Evolutionary conservation across 192 early-diverging fungal genomes (phyloP).

Genomic region (Globomyces pollinis-pini): DNA sequence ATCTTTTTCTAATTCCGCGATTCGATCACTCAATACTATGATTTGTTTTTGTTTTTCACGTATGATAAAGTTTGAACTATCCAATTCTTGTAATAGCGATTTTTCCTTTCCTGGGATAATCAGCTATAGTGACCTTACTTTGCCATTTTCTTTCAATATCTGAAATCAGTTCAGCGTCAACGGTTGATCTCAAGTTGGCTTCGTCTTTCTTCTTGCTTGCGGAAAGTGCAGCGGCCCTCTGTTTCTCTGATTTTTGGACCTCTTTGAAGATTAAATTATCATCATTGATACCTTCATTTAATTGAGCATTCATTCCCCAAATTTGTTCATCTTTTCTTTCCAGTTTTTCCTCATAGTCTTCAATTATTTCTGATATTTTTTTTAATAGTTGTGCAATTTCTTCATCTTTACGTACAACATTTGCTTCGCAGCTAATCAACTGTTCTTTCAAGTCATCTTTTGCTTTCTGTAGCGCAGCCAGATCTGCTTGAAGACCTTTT

Average conservation of each 20-base stretch:
- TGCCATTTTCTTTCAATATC: conserved; percentile 52
- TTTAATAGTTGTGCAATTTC: conserved; percentile 46
- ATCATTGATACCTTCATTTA: too few species aligned
- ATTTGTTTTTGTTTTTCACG: conserved; percentile 21
- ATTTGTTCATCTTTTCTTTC: conserved; percentile 53
- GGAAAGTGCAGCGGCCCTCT: conserved; percentile 11
- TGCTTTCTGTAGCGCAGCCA: conserved; percentile 29
- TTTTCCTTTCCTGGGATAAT: conserved; percentile 35
- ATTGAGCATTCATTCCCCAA: conserved; percentile 49
- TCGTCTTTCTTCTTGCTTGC: conserved; percentile 14
- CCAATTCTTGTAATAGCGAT: conserved; percentile 29
- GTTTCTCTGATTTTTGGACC: conserved; percentile 13
- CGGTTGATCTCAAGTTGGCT: conserved; percentile 17
- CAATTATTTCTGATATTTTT: conserved; percentile 51
- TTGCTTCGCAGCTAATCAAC: conserved; percentile 34
- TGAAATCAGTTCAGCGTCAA: conserved; percentile 45
- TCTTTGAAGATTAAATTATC: too few species aligned
- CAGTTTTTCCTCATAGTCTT: conserved; percentile 46
- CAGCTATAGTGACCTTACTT: conserved; percentile 15
- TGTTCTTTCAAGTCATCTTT: conserved; percentile 40
- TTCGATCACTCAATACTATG: conserved; percentile 19
- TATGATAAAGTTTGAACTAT: conserved; percentile 20
- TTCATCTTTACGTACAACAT: conserved; percentile 39
- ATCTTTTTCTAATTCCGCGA: conserved; percentile 36
- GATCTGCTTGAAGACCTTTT: conserved; percentile 35